These are phyloP conservation scores for Cladophialophora carrionii DNA, from an alignment of 2,329 filamentous ascomycete species.

Conservation along the genomic window DNA sequence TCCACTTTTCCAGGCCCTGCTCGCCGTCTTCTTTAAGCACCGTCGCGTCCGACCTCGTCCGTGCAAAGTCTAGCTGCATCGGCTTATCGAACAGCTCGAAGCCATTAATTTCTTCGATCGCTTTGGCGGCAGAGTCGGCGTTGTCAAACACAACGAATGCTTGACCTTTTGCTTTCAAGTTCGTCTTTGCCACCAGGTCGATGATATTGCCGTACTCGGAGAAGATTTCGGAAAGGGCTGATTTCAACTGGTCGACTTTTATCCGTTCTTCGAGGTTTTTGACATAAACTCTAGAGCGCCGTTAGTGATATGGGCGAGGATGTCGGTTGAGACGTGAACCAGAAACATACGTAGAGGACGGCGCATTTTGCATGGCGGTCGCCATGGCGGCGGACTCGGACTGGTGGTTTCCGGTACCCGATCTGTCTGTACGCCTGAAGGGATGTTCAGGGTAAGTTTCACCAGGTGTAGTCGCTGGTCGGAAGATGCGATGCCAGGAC, in stretches of 20 bases:
- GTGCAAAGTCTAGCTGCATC: slow-evolving; percentile 81
- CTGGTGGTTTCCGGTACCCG: background rate
- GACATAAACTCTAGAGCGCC: slow-evolving; percentile 42
- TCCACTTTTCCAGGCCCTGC: slow-evolving; percentile 86
- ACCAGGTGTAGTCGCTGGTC: background rate
- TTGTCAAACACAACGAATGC: slow-evolving; percentile 91
- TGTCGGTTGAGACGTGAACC: background rate
- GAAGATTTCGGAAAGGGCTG: slow-evolving; percentile 76
- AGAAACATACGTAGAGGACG: slow-evolving; percentile 36
- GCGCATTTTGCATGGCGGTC: slow-evolving; percentile 32
- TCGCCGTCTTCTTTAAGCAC: slow-evolving; percentile 72
- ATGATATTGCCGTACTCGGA: slow-evolving; percentile 83
- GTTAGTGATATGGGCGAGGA: slow-evolving; percentile 10
- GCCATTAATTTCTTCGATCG: slow-evolving; percentile 86
- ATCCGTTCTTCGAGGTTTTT: slow-evolving; percentile 92
- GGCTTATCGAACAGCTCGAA: slow-evolving; percentile 93
- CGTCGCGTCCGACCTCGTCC: slow-evolving; percentile 82
- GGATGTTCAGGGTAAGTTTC: background rate
- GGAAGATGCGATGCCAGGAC: background rate
- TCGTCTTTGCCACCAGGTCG: slow-evolving; percentile 85
- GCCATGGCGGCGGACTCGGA: slow-evolving; percentile 22
- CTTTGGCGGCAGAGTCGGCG: slow-evolving; percentile 74
- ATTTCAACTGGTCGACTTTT: slow-evolving; percentile 75
- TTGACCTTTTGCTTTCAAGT: slow-evolving; percentile 89
- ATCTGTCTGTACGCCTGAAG: background rate